Conservation (phyloP, 495 filamentous ascomycete species). For the Pyronema omphalodes region DNA sequence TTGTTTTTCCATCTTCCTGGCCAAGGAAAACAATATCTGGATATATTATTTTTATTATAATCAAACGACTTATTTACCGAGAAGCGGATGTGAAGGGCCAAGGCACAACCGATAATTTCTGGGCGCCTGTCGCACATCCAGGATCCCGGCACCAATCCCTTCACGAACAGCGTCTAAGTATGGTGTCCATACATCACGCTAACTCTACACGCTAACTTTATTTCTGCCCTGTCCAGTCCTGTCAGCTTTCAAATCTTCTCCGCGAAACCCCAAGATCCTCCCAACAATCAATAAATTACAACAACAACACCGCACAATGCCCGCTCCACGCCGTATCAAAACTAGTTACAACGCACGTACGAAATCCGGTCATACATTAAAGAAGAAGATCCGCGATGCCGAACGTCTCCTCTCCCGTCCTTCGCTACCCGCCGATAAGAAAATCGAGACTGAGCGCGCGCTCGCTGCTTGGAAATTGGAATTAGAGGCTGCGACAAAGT, state of each 20-base stretch:
- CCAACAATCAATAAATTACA: slow-evolving; percentile 9
- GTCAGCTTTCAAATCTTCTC: too few species aligned
- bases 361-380: slow-evolving; percentile 20
- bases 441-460: slow-evolving; percentile 63
- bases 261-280: not conserved
- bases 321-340: slow-evolving; percentile 15
- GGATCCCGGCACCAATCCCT: too few species aligned
- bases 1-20: slow-evolving; percentile 63
- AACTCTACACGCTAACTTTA: too few species aligned
- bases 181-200: too few species aligned
- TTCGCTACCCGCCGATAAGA: slow-evolving; percentile 51
- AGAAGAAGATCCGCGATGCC: slow-evolving; percentile 43
- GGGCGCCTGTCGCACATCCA: too few species aligned
- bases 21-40: slow-evolving; percentile 66
- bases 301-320: slow-evolving; percentile 17
- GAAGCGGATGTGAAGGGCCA: too few species aligned
- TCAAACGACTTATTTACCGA: not conserved
- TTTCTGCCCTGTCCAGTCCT: too few species aligned
- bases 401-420: slow-evolving; percentile 41
- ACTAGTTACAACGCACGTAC: slow-evolving; percentile 25
- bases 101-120: too few species aligned
- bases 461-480: slow-evolving; percentile 56
- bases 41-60: not conserved
- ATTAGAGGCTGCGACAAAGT: slow-evolving; percentile 36
- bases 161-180: too few species aligned